Conservation (phyloP, 257 asterid species). For the Solanum sitiens region DNA sequence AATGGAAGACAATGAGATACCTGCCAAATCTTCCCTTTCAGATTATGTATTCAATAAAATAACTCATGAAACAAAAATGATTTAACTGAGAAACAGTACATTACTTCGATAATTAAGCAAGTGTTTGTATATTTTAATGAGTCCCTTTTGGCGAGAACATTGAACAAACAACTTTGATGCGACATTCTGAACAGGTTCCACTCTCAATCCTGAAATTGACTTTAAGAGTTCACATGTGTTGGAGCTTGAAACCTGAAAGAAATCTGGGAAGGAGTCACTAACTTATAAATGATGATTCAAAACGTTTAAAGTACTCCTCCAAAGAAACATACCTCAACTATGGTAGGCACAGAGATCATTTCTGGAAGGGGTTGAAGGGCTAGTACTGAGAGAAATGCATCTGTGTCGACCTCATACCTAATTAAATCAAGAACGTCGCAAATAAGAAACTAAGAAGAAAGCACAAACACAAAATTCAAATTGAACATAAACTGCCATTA, state of each 20-base stretch:
- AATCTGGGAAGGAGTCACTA: background rate
- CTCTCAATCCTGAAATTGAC: constrained; percentile 84
- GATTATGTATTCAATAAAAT: background rate
- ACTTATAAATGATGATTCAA: background rate
- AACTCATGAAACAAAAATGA: background rate
- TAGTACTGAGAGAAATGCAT: constrained; percentile 87
- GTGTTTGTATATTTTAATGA: constrained; percentile 88
- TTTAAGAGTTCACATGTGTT: constrained; percentile 75
- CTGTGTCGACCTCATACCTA: constrained; percentile 92
- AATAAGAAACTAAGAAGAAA: background rate
- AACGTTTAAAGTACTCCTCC: background rate
- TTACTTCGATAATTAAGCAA: constrained; percentile 93
- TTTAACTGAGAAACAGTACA: background rate
- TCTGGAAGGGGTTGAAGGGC: constrained; percentile 88
- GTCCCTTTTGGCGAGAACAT: constrained; percentile 97
- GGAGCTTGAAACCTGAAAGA: constrained; percentile 76
- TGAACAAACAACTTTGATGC: constrained; percentile 92
- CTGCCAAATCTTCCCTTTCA: background rate
- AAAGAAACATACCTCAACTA: constrained; percentile 65
- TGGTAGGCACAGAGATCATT: constrained; percentile 73
- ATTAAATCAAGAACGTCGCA: constrained; percentile 1
- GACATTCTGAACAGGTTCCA: constrained; percentile 82
- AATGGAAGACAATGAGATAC: background rate
- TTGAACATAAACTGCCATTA: background rate
- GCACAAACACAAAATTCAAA: background rate